Conservation (phyloP, 352 stramenopile genomes). For the Globisporangium perplexum region DNA sequence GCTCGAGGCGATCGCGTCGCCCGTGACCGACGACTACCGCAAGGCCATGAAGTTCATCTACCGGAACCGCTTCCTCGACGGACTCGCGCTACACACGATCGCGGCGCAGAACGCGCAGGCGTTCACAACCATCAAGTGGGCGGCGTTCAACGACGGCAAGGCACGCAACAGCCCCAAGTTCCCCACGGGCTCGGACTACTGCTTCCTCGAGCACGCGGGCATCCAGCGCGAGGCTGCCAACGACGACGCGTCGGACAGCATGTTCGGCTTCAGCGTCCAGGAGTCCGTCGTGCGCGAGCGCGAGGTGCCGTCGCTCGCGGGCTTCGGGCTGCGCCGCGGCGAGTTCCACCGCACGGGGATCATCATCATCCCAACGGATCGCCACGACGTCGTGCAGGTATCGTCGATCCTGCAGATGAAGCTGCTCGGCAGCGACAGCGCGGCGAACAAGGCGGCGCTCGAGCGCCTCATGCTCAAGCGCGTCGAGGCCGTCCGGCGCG, state of each 20-base stretch:
- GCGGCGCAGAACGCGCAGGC: conserved; percentile 25
- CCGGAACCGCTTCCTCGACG: conserved; percentile 50
- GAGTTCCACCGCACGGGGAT: conserved; percentile 59
- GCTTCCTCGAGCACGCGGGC: conserved; percentile 69
- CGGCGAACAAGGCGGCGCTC: conserved; percentile 22
- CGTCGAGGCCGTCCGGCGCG: conserved; percentile 31
- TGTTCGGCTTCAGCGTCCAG: conserved; percentile 62
- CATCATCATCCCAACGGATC: conserved; percentile 53
- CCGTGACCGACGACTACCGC: conserved; percentile 63
- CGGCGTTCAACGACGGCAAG: conserved; percentile 48
- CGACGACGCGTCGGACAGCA: conserved; percentile 5
- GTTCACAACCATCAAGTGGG: conserved; percentile 75
- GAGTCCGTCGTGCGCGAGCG: conserved; percentile 55
- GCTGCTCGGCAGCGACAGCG: conserved; percentile 19
- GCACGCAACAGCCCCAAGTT: conserved; percentile 20
- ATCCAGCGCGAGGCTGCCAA: conserved; percentile 24
- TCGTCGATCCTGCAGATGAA: conserved; percentile 59
- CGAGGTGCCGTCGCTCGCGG: conserved; percentile 53
- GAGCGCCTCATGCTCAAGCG: conserved; percentile 47
- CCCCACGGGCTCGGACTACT: conserved; percentile 56
- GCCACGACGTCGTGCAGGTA: conserved; percentile 54
- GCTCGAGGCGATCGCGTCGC: conserved; percentile 55
- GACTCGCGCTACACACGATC: conserved; percentile 51
- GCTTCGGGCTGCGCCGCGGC: conserved; percentile 45
- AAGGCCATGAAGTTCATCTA: conserved; percentile 63